Base-by-base conservation (phyloP, 2,329 filamentous ascomycete species). In the Dothistroma pini region DNA sequence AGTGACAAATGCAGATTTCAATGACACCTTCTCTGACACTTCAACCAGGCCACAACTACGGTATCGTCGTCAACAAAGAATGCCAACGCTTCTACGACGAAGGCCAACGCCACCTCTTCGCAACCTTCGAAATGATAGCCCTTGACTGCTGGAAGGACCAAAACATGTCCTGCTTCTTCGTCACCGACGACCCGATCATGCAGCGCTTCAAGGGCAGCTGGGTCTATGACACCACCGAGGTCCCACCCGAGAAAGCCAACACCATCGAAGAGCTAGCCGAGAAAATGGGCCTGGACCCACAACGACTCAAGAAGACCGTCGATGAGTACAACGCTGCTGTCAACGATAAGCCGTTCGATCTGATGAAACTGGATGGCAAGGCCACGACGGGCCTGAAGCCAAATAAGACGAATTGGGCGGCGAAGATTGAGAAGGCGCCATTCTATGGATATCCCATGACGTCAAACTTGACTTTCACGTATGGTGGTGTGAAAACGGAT, bases 31-130 rank as follows among this genome's bases (percentile, higher is more conserved):
- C 21, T 59, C 52, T 25, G 48, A 56, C 58, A 12, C 2, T 5
- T 4, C 8, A 3, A 5, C 14, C 49, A 69, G 68, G 76, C 53
- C 70, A 77, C 69, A 77, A 76, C 65, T 78, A 78, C 61, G 76
- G 75, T n/a, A 78, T 79, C 56, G 75, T 78, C 0, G 76, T 79
- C 35, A 78, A 79, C 65, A 66, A 73, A 25, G 63, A 77, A 10
- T 76, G 70, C 65, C 70, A 77, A 53, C 72, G 93, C 1, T 97
- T 97, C 77, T 97, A 97, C 78, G 93, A 97, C 71, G 93, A 97
- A 75, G 97, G 93, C 82, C 96, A 97, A 79, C 85, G 93, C 69
- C 85, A 78, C 60, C 73, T 79, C 14, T 79, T 79, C 61, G 75
- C 76, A 6, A 78, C 76, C 1, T 78, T 78, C 62, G 76, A 79